phyloP scores from a whole-genome alignment of 2,329 filamentous ascomycete genomes.

The Trichoderma arundinaceum region DNA sequence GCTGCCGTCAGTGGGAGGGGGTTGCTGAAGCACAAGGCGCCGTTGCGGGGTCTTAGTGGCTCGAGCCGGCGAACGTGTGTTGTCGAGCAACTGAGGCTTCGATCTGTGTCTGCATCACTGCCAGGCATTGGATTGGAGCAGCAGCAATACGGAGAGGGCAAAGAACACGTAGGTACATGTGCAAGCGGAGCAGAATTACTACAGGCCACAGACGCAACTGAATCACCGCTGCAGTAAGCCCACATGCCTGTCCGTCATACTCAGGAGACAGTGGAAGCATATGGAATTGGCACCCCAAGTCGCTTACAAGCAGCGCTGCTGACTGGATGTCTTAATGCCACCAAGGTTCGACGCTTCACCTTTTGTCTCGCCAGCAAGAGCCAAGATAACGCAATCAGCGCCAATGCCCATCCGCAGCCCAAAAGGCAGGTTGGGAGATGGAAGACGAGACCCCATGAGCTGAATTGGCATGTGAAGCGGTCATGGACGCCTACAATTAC shows the following conservation, averaged over 20 bases:
- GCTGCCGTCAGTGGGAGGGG: slow-evolving; percentile 34
- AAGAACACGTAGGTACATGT: too few species aligned
- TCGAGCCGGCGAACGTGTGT: background rate
- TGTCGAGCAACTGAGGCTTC: background rate
- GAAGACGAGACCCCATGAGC: too few species aligned
- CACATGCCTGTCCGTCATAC: slow-evolving; percentile 12
- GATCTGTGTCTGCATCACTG: background rate
- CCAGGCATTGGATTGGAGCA: background rate
- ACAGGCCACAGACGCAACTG: too few species aligned
- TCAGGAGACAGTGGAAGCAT: slow-evolving; percentile 1
- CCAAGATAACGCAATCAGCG: too few species aligned
- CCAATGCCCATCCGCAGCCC: too few species aligned
- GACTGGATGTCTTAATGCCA: background rate
- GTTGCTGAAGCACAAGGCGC: slow-evolving; percentile 40
- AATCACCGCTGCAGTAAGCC: slow-evolving; percentile 3
- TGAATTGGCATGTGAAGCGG: background rate
- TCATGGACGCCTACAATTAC: too few species aligned
- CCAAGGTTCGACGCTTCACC: background rate
- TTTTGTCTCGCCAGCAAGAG: slow-evolving; percentile 6
- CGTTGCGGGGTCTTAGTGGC: slow-evolving; percentile 43
- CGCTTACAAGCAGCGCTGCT: background rate
- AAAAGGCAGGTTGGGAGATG: too few species aligned
- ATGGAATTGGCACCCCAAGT: background rate
- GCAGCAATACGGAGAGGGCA: too few species aligned
- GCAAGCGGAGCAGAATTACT: too few species aligned